Evolutionary conservation across 2,329 filamentous ascomycete species (phyloP).

Genomic region (Aspergillus hortae): DNA sequence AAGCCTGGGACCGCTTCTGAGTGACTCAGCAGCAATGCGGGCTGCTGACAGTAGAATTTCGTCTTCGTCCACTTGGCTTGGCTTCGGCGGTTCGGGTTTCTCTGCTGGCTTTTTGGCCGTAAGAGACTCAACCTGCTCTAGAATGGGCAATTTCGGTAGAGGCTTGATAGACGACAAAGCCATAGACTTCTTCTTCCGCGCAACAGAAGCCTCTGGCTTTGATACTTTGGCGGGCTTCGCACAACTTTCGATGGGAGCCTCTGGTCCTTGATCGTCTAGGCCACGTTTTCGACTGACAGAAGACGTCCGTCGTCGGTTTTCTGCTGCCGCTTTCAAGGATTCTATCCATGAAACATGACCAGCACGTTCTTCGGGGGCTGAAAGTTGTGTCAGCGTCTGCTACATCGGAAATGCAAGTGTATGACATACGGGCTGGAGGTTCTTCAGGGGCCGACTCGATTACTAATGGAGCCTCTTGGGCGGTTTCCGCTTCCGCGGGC

Average conservation of each 20-base stretch:
- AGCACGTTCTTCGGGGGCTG: constrained; percentile 7
- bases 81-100: constrained; percentile 18
- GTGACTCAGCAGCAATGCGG: constrained; percentile 38
- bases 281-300: constrained; percentile 27
- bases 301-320: constrained; percentile 19
- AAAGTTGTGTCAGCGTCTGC: constrained; percentile 1
- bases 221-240: constrained; percentile 25
- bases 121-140: constrained; percentile 29
- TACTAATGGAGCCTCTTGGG: no score
- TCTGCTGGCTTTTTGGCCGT: constrained; percentile 21
- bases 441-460: no score
- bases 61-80: constrained; percentile 36
- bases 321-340: constrained; percentile 19
- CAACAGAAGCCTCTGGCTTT: constrained; percentile 12
- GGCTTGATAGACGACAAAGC: constrained; percentile 29
- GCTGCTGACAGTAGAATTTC: constrained; percentile 40
- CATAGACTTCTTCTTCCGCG: constrained; percentile 22
- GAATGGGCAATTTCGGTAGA: constrained; percentile 31
- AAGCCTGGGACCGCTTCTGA: constrained; percentile 34
- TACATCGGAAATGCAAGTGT: background rate
- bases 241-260: constrained; percentile 9
- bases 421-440: no score
- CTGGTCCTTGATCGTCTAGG: constrained; percentile 19
- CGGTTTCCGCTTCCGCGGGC: no score
- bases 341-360: constrained; percentile 16